Conservation (phyloP, 305 asterid species). For the Fraxinus baroniana region DNA sequence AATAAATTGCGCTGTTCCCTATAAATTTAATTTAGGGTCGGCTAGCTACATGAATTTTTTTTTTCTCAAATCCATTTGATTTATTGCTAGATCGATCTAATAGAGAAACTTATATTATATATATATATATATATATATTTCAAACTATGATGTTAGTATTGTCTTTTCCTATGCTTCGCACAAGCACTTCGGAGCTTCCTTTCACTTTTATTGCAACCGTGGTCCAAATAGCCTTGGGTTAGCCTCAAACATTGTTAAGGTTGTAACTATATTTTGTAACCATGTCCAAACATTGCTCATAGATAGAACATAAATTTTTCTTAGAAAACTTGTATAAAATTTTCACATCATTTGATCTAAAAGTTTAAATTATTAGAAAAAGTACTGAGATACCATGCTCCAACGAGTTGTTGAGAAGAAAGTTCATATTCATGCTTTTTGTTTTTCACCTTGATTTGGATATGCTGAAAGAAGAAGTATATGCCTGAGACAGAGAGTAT, state of each 20-base stretch:
- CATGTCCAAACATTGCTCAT: not conserved
- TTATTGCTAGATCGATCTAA: too few species aligned
- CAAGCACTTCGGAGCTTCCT: not conserved
- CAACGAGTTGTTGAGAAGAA: not conserved
- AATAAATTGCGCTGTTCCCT: too few species aligned
- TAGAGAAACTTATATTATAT: too few species aligned
- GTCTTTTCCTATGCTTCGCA: not conserved
- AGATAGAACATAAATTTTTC: too few species aligned
- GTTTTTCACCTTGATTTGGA: conserved; percentile 34
- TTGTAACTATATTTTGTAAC: not conserved
- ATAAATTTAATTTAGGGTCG: too few species aligned
- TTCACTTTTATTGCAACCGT: not conserved
- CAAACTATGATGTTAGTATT: too few species aligned
- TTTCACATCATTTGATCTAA: not conserved
- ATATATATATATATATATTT: too few species aligned
- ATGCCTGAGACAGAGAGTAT: conserved; percentile 33
- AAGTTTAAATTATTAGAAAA: not conserved
- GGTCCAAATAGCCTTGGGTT: not conserved
- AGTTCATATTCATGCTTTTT: not conserved
- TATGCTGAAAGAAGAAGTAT: conserved; percentile 46
- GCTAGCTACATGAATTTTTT: too few species aligned
- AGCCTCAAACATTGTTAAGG: not conserved
- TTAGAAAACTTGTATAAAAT: not conserved
- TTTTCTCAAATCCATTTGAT: too few species aligned
- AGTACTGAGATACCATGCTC: not conserved